Conservation (phyloP, 2,329 filamentous ascomycete genomes). For the Zarea fungicola region DNA sequence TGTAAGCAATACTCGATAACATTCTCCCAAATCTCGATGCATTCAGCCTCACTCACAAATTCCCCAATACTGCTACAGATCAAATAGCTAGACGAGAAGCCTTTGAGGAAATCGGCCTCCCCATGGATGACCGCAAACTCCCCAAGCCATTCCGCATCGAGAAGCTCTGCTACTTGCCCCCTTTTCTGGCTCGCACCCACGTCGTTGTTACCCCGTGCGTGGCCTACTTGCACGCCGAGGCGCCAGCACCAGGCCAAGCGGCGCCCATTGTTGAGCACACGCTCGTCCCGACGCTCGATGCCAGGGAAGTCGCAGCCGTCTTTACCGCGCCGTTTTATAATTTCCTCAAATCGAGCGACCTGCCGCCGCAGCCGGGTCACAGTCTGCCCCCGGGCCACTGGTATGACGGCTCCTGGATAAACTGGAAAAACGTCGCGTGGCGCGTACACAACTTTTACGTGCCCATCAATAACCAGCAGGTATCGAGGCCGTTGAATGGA, state of each 20-base stretch:
- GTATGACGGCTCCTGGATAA: constrained; percentile 80
- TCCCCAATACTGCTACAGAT: constrained; percentile 41
- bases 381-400: constrained; percentile 55
- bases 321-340: constrained; percentile 86
- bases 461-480: constrained; percentile 65
- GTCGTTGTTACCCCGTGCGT: constrained; percentile 72
- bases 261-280: constrained; percentile 56
- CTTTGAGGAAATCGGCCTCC: constrained; percentile 87
- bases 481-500: constrained; percentile 55
- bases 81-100: constrained; percentile 86
- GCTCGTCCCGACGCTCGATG: constrained; percentile 76
- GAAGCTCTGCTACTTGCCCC: constrained; percentile 79
- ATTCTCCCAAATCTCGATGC: background rate
- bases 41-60: background rate
- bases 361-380: constrained; percentile 36
- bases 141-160: constrained; percentile 78
- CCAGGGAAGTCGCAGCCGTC: constrained; percentile 86
- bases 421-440: constrained; percentile 77
- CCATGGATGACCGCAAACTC: constrained; percentile 62
- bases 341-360: constrained; percentile 63
- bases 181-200: constrained; percentile 67
- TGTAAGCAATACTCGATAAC: constrained; percentile 36
- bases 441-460: constrained; percentile 88
- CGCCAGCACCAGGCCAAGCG: constrained; percentile 30
- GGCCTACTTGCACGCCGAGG: constrained; percentile 65